Conservation (phyloP, 208 protist species). For the Trypanosoma theileri region DNA sequence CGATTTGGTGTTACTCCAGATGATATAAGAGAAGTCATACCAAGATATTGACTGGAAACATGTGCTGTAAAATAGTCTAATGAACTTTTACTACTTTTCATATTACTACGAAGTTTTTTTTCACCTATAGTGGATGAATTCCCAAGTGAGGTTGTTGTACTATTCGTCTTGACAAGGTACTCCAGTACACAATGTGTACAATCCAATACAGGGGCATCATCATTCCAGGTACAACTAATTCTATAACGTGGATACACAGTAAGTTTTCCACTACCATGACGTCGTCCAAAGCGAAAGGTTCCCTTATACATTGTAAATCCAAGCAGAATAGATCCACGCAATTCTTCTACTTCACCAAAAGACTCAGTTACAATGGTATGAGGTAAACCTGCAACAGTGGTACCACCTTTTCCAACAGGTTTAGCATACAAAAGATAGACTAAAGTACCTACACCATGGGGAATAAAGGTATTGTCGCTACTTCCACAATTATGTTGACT, state of each 20-base stretch:
- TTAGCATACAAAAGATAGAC: conserved; percentile 29
- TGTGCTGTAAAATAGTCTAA: background rate
- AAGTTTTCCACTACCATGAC: conserved; percentile 48
- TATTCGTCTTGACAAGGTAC: background rate
- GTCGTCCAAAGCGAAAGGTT: conserved; percentile 37
- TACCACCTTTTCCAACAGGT: background rate
- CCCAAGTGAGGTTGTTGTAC: background rate
- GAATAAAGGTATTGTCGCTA: conserved; percentile 21
- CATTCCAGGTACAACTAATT: conserved; percentile 53
- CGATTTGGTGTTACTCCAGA: conserved; percentile 1
- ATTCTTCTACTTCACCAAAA: conserved; percentile 26
- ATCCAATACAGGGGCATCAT: conserved; percentile 40
- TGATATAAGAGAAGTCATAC: conserved; percentile 30
- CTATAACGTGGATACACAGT: conserved; percentile 43
- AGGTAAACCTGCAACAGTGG: conserved; percentile 15
- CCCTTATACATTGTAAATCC: conserved; percentile 43
- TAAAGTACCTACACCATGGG: conserved; percentile 26
- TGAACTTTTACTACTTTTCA: background rate
- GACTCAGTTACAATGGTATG: conserved; percentile 5
- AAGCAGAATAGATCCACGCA: conserved; percentile 19
- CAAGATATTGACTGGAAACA: conserved; percentile 27
- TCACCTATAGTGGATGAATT: background rate
- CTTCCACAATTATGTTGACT: conserved; percentile 5
- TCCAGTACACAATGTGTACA: conserved; percentile 24
- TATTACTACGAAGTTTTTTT: background rate